Evolutionary conservation across 305 asterid species (phyloP), one percentile per base, ranked within the genome.

Genomic region (Fraxinus xanthoxyloides): DNA sequence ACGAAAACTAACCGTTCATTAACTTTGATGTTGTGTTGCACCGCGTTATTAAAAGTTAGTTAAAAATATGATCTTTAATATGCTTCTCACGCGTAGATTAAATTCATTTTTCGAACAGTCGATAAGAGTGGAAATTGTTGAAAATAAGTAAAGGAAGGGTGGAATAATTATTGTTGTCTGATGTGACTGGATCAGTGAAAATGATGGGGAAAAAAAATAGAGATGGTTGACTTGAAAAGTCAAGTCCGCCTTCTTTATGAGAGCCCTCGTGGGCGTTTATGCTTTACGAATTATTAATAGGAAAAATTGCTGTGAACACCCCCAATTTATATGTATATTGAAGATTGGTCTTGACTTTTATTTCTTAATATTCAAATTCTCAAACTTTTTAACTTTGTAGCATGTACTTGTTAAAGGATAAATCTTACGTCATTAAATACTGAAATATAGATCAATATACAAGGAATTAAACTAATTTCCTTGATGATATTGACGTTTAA

Each of bases 211-310:
- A 70, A 10, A 48, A 40, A 40, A 36, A 31, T 2, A 28, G 2
- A 10, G 74, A 0, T 23, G 23, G 65, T 72, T 36, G 21, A 87
- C 89, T 63, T 40, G 13, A 59, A 77, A 83, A 43, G 83, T 85
- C 87, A 84, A 84, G 83, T 79, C 74, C 85, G 82, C 84, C 88
- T 84, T 63, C 82, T 2, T 40, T 31, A 26, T 59, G 23, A 21
- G 76, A 56, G 35, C 40, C 82, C 85, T 15, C 75, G 48, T 69
- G 80, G 80, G 78, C 36, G 56, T 13, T 17, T 61, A 4, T 15
- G 75, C 75, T 13, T 28, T 67, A 30, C 24, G 63, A n/a, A 54
- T 54, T 63, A 63, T 24, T 63, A 23, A 63, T 24, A 24, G 72
- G 69, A 21, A 26, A 26, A 8, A 24, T 65, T 65, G 32, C 72